These are phyloP conservation scores for Fusarium veterinarium DNA, from an alignment of 2,329 filamentous ascomycete genomes.

Conservation along the genomic window DNA sequence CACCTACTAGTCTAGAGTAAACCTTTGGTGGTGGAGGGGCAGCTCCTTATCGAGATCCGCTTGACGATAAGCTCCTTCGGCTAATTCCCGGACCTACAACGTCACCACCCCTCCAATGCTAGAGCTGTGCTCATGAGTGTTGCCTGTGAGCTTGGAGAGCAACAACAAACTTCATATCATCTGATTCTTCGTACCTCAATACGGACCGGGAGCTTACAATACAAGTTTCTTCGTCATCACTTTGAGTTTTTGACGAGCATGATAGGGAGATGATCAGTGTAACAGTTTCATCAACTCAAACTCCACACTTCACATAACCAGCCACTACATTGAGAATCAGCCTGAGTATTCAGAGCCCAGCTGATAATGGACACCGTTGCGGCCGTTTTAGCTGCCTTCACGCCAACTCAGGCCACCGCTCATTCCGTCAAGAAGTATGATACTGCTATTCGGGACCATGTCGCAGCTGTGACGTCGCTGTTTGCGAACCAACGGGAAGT, in stretches of 20 bases:
- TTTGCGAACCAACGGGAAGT: slow-evolving; percentile 48
- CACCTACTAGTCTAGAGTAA: not conserved
- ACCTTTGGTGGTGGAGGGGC: slow-evolving; percentile 18
- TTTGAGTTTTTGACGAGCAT: slow-evolving; percentile 9
- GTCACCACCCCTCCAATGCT: slow-evolving; percentile 35
- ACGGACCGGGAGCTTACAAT: not conserved
- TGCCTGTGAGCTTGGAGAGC: slow-evolving; percentile 32
- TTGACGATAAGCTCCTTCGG: slow-evolving; percentile 24
- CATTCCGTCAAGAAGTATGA: slow-evolving; percentile 54
- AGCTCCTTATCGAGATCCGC: slow-evolving; percentile 19
- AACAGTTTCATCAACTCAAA: slow-evolving; percentile 11
- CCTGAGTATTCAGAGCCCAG: not conserved
- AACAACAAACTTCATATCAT: slow-evolving; percentile 14
- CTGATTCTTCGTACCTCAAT: not conserved
- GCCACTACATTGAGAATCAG: not conserved
- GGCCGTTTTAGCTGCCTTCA: slow-evolving; percentile 56
- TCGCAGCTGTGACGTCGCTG: slow-evolving; percentile 52
- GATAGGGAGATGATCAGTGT: slow-evolving; percentile 8
- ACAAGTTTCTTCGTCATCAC: not conserved
- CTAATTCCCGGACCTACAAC: slow-evolving; percentile 31
- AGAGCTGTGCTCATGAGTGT: slow-evolving; percentile 36
- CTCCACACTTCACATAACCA: slow-evolving; percentile 25
- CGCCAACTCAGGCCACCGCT: slow-evolving; percentile 46
- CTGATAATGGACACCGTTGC: slow-evolving; percentile 48
- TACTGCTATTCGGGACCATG: slow-evolving; percentile 52